A percentile compares a stretch with the other conserved stretches of the same genome.
Conservation (phyloP, 768 basidiomycete species). For the Mrakia blollopis region DNA sequence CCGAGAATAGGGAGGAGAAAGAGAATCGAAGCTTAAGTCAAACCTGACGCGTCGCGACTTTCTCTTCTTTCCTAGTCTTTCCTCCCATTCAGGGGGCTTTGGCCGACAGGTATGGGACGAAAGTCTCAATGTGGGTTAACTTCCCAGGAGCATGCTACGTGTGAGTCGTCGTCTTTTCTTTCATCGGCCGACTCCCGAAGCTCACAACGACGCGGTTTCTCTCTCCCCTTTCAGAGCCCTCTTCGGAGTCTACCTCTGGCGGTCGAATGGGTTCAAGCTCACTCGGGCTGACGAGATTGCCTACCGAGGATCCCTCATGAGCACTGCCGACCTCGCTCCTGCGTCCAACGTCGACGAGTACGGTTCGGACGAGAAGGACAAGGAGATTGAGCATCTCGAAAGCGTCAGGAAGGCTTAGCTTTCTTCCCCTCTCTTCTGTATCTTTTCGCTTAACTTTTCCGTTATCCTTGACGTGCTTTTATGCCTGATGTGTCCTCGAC, state of each 20-base stretch:
- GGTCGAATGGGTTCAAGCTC: not conserved
- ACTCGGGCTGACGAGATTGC: not conserved
- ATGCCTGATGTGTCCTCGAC: too few species aligned
- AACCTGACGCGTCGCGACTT: not conserved
- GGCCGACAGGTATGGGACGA: not conserved
- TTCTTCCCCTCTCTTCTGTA: too few species aligned
- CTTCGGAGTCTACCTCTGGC: not conserved
- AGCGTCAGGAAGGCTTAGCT: not conserved
- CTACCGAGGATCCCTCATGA: not conserved
- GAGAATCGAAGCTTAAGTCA: too few species aligned
- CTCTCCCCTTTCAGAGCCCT: not conserved
- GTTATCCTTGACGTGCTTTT: not conserved
- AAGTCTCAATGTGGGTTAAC: not conserved
- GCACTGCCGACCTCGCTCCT: not conserved
- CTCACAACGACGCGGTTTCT: not conserved
- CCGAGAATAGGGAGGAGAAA: not conserved
- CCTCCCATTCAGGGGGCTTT: not conserved
- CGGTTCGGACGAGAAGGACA: not conserved
- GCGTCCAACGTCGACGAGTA: not conserved
- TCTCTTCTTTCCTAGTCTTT: not conserved
- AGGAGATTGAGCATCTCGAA: not conserved
- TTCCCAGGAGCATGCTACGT: not conserved
- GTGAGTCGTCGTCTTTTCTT: not conserved
- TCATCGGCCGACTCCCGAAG: not conserved
- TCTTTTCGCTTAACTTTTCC: not conserved